Conservation (phyloP, 2,329 filamentous ascomycete genomes). For the Canariomyces notabilis region DNA sequence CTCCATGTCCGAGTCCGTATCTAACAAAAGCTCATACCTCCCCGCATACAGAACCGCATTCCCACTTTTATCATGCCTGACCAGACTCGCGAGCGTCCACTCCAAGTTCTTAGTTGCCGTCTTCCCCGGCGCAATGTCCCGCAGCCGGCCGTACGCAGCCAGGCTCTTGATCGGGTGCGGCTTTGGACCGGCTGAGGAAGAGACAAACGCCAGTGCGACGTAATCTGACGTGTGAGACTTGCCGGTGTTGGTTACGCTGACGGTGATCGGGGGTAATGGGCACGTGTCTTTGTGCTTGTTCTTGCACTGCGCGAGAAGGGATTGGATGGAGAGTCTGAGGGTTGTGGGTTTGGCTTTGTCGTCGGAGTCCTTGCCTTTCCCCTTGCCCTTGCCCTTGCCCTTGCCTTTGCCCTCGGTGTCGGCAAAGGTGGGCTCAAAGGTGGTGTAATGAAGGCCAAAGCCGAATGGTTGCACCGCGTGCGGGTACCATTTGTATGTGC, state of each 20-base stretch:
- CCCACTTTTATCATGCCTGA: slow-evolving; percentile 43
- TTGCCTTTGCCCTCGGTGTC: too few species aligned
- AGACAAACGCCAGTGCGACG: slow-evolving; percentile 45
- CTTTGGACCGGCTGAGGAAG: slow-evolving; percentile 38
- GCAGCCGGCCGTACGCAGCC: slow-evolving; percentile 42
- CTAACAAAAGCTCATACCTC: slow-evolving; percentile 41
- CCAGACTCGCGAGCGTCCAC: slow-evolving; percentile 43
- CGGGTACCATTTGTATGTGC: slow-evolving; percentile 48
- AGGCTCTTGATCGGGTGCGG: slow-evolving; percentile 49
- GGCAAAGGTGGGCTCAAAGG: slow-evolving; percentile 35
- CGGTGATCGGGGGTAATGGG: slow-evolving; percentile 35
- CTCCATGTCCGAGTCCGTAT: too few species aligned
- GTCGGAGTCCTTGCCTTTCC: too few species aligned
- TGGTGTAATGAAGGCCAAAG: slow-evolving; percentile 52
- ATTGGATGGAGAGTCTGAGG: slow-evolving; percentile 29
- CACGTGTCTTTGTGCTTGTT: slow-evolving; percentile 38
- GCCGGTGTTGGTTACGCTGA: slow-evolving; percentile 44
- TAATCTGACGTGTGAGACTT: slow-evolving; percentile 42
- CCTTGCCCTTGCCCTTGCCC: too few species aligned
- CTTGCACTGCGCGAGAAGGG: slow-evolving; percentile 30
- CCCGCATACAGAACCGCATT: slow-evolving; percentile 51
- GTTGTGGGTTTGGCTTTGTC: background rate
- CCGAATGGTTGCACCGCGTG: slow-evolving; percentile 47
- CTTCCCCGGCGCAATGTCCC: slow-evolving; percentile 30
- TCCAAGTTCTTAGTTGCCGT: slow-evolving; percentile 32